Conservation (phyloP, 2,329 filamentous ascomycete genomes). For the Arachnomyces sp. region DNA sequence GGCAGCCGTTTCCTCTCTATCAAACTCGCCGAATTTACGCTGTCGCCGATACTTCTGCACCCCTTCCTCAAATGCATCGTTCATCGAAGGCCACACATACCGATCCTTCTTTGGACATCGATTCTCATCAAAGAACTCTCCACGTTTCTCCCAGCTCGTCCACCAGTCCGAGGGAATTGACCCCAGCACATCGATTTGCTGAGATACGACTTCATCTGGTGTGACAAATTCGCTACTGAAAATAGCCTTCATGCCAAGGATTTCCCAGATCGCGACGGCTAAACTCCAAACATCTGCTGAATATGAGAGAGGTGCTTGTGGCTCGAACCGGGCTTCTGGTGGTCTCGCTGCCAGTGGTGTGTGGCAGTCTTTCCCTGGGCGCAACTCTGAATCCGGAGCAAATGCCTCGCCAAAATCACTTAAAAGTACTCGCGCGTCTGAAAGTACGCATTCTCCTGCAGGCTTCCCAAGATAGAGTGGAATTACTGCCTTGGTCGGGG, state of each 20-base stretch:
- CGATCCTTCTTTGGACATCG: slow-evolving; percentile 5
- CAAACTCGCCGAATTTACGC: slow-evolving; percentile 1
- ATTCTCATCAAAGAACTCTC: slow-evolving; percentile 9
- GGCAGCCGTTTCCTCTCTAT: slow-evolving; percentile 2
- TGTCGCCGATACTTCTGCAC: slow-evolving; percentile 10
- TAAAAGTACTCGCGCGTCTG: slow-evolving; percentile 23
- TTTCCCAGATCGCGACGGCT: slow-evolving; percentile 18
- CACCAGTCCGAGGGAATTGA: slow-evolving; percentile 11
- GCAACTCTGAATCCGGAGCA: slow-evolving; percentile 2
- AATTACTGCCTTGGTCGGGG: slow-evolving; percentile 20
- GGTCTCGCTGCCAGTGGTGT: slow-evolving; percentile 12
- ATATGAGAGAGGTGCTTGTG: slow-evolving; percentile 12
- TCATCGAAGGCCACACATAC: slow-evolving; percentile 9
- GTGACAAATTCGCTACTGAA: slow-evolving; percentile 9
- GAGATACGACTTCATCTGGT: slow-evolving; percentile 10
- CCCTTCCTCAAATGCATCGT: slow-evolving; percentile 11
- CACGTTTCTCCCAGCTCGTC: slow-evolving; percentile 8
- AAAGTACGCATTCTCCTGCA: slow-evolving; percentile 20
- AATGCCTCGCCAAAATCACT: slow-evolving; percentile 30
- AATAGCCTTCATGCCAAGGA: slow-evolving; percentile 17
- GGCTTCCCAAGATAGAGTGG: slow-evolving; percentile 23
- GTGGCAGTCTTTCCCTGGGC: slow-evolving; percentile 15
- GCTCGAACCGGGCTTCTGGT: slow-evolving; percentile 17
- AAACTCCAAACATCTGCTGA: slow-evolving; percentile 20
- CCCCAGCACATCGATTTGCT: slow-evolving; percentile 11